Base-by-base conservation (phyloP, 139 green algal genomes). In the Tetraselmis chui region DNA sequence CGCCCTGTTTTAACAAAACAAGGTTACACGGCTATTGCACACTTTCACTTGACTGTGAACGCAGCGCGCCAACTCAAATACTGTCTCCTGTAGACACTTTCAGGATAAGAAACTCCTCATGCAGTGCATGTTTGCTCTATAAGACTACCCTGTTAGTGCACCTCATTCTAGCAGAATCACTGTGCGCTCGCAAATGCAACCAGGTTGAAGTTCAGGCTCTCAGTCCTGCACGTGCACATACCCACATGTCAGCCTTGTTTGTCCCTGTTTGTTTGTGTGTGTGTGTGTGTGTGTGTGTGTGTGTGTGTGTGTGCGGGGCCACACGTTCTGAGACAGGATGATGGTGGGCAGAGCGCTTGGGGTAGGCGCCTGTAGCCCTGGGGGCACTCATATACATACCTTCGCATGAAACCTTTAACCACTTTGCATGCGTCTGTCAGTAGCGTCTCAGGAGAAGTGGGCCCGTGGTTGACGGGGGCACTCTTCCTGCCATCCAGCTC, bases 401-500 rank as follows among this genome's bases (percentile, higher is more conserved):
- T 83, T 27, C 84, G 83, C 79, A 96, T 92, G 80, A 93, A 94
- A 28, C 92, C 82, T 2, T 78, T 77, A 27, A 94, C 86, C 23
- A 96, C 91, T 1, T 25, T 1, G 0, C 88, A 92, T 11, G 92
- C 78, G 78, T 94, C 87, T 74, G 84, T 18, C 84, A 98, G 86
- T 59, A 98, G 84, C 0, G 76, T 87, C 1, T 88, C 89, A 0
- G 29, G 22, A 1, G 74, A 83, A 29, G 89, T 93, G 5, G 89
- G 67, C 0, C 94, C 93, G 79, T 97, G 93, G 80, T 90, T 87
- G 58, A 98, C 90, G 28, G 95, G 90, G 0, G 76, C 87, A 0
- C 28, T 59, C 22, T 91, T 90, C n/a, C 95, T 83, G 0, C 95
- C 95, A 82, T 98, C 95, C 59, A 98, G 89, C 89, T 98, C 93